Evolutionary conservation across 2,329 filamentous ascomycete genomes (phyloP).

Genomic region (Seiridium cupressi): DNA sequence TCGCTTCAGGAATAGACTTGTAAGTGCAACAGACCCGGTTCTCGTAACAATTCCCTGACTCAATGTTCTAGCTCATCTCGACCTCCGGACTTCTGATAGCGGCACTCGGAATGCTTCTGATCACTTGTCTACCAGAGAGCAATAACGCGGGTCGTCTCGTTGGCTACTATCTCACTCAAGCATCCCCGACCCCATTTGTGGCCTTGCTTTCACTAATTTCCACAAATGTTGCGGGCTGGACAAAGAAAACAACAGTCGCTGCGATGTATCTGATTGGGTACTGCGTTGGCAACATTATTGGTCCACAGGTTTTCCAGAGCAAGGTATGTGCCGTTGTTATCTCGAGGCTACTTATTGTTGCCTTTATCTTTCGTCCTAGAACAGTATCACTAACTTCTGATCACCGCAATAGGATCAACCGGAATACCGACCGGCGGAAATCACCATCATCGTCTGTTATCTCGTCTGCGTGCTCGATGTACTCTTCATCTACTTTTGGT

Average conservation of each 20-base stretch:
- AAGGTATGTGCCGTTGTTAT: slow-evolving; percentile 16
- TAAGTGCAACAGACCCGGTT: slow-evolving; percentile 10
- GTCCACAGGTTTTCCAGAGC: slow-evolving; percentile 46
- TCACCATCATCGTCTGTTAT: slow-evolving; percentile 61
- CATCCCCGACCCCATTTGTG: slow-evolving; percentile 60
- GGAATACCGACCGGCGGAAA: slow-evolving; percentile 61
- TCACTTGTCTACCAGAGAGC: slow-evolving; percentile 58
- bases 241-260: slow-evolving; percentile 58
- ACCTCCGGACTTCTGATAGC: slow-evolving; percentile 48
- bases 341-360: no score
- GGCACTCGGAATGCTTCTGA: slow-evolving; percentile 62
- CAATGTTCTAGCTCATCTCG: slow-evolving; percentile 40
- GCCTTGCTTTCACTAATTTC: slow-evolving; percentile 61
- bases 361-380: no score
- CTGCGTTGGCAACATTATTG: slow-evolving; percentile 56
- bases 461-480: slow-evolving; percentile 51
- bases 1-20: slow-evolving; percentile 52
- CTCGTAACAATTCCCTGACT: slow-evolving; percentile 6
- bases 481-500: slow-evolving; percentile 63
- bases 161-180: slow-evolving; percentile 65
- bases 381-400: no score
- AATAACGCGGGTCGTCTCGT: slow-evolving; percentile 58
- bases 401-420: slow-evolving; percentile 41
- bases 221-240: slow-evolving; percentile 57
- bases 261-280: slow-evolving; percentile 52